Base-by-base conservation (phyloP, 2,329 filamentous ascomycete genomes). In the Fusarium clavum region DNA sequence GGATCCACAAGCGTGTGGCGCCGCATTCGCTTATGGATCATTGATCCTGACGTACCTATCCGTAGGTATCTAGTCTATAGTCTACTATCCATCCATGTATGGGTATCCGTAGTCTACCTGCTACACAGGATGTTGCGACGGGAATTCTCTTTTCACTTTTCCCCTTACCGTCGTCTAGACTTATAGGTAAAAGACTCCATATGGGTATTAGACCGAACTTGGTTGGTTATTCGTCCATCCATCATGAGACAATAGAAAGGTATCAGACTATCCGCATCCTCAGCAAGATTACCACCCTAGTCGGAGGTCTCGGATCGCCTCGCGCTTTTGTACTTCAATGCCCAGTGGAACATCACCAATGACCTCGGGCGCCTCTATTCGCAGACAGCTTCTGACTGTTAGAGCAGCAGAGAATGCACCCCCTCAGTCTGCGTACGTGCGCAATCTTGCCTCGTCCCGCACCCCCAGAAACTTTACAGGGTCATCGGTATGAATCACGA, bases 1-100 rank as follows among this genome's bases (percentile, higher is more conserved):
- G 53, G 69, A 54, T 73, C 72, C 73, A 75, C 72, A 71, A 58
- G 69, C 67, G 57, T 62, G 64, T 71, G 69, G 73, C 71, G 67
- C 70, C 59, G 61, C 54, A 63, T 67, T 57, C 57, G 45, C 25
- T 61, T 68, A 67, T 72, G 65, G 70, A 62, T 69, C 18, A 38
- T 38, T 38, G 34, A 66, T 60, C 53, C 55, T 48, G 46, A 67
- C 57, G 57, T 66, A 24, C 24, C 24, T 24, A 24, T 24, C 24
- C 24, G 24, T 24, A 24, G 20, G 20, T 20, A 20, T 60, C 9
- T 6, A 52, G 14, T 34, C 14, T 32, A 32, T 18, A 34, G 30
- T 27, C 27, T 27, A 27, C 27, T 27, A 27, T 27, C 27, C 24
- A 25, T 25, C 24, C 27, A 27, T 27, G 27, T 27, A 11, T 27